A percentile compares a stretch with the other conserved stretches of the same genome.
Evolutionary conservation across 2,329 filamentous ascomycete species (phyloP).

Genomic region (Botrytis aclada): DNA sequence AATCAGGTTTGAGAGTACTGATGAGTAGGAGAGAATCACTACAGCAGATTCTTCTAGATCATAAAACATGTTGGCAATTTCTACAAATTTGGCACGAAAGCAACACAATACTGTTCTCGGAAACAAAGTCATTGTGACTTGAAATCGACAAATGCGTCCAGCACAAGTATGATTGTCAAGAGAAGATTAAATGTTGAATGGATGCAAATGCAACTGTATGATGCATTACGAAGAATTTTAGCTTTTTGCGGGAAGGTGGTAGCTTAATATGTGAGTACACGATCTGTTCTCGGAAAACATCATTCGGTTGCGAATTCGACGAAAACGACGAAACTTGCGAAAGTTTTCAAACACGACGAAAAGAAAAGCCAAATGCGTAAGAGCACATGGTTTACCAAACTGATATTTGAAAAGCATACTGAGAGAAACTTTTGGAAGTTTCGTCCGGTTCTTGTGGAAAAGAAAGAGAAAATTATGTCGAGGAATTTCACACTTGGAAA

Average conservation of each 20-base stretch:
- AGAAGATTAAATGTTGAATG: neutral
- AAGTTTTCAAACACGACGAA: no score
- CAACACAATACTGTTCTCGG: neutral
- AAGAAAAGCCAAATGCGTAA: neutral
- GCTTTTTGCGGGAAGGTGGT: neutral
- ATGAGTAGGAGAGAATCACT: neutral
- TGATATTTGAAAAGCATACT: neutral
- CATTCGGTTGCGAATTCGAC: neutral
- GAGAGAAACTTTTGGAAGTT: neutral
- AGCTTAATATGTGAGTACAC: neutral
- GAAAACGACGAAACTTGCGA: neutral
- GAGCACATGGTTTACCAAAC: no score
- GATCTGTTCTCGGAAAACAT: neutral
- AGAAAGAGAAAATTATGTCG: neutral
- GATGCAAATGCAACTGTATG: neutral
- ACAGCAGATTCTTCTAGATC: neutral
- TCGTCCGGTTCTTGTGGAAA: no score
- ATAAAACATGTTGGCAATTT: neutral
- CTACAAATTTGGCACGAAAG: neutral
- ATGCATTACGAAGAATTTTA: neutral
- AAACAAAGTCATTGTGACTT: neutral
- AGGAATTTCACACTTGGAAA: neutral
- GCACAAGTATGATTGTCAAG: neutral
- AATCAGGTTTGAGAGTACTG: no score
- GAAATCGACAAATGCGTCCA: neutral